Base-by-base conservation (phyloP, 768 basidiomycete species). In the Trametes elegans region DNA sequence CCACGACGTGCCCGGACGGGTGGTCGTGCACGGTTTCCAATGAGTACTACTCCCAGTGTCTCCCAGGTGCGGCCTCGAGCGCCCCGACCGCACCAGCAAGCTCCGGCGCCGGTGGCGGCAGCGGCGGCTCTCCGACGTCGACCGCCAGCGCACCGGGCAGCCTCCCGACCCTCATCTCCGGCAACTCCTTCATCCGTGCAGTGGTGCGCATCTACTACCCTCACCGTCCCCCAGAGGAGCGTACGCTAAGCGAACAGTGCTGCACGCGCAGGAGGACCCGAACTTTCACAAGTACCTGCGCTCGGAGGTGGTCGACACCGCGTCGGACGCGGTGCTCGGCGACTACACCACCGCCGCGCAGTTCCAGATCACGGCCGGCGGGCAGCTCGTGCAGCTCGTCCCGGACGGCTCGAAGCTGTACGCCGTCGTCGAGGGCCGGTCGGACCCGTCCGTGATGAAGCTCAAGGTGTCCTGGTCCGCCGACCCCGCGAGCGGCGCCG, bases 261-360 rank as follows among this genome's bases (percentile, higher is more conserved):
- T n/a, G 52, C 59, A 10, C 42, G 44, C 24, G 7, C 55, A 82
- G 80, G 78, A 74, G 53, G 77, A 74, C 31, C 81, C 81, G 3
- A 80, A 82, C 67, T 83, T 82, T 77, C 82, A 82, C 67, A 74
- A 82, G 60, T 84, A 84, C 66, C 77, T 85, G 29, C 77, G 76
- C 38, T 81, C 82, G 16, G 74, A 81, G 58, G 71, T 74, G 0
- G 58, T 68, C 18, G 57, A 71, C 59, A 76, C 73, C 16, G 73
- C 75, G 6, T 73, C 74, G 0, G 68, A 73, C 31, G 81, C 80
- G 3, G 79, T 84, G 39, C 76, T 84, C 36, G 80, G 80, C 8
- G 70, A 72, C 48, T 77, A 76, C n/a, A 69, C 64, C 49, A 74
- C 64, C n/a, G 81, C 81, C 2, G 78, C 78, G 7, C 82, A 83